Evolutionary conservation across 192 early-diverging fungal genomes (phyloP).

Genomic region (Coemansia sp.): DNA sequence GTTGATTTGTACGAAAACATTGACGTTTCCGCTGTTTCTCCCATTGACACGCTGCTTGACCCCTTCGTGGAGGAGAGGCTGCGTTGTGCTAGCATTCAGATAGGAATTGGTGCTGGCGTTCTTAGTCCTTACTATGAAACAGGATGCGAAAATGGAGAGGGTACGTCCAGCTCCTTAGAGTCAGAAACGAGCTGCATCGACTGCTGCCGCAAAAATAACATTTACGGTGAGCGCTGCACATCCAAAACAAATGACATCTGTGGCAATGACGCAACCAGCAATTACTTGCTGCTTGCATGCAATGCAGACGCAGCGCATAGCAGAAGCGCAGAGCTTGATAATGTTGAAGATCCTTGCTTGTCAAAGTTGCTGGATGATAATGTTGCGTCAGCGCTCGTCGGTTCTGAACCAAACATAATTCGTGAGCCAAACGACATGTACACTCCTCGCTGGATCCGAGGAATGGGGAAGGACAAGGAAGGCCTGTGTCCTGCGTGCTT

Average conservation of each 20-base stretch:
- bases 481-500: constrained; percentile 57
- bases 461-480: constrained; percentile 52
- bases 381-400: neutral
- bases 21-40: constrained; percentile 7
- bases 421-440: constrained; percentile 51
- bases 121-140: neutral
- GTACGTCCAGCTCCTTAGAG: neutral
- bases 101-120: constrained; percentile 13
- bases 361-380: neutral
- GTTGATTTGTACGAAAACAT: constrained; percentile 2
- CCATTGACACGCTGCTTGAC: constrained; percentile 7
- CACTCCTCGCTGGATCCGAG: constrained; percentile 58
- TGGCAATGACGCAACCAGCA: neutral
- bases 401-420: constrained; percentile 39
- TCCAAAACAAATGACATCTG: neutral
- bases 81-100: constrained; percentile 7
- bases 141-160: neutral
- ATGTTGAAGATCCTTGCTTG: neutral
- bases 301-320: neutral
- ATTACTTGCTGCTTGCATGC: neutral
- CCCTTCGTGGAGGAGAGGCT: neutral
- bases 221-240: neutral
- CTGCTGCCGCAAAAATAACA: neutral
- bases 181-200: neutral
- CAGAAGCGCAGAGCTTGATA: neutral